Evolutionary conservation across 78 protist species (phyloP), one percentile per base, ranked within the genome.

Genomic region (Tieghemostelium lacteum): DNA sequence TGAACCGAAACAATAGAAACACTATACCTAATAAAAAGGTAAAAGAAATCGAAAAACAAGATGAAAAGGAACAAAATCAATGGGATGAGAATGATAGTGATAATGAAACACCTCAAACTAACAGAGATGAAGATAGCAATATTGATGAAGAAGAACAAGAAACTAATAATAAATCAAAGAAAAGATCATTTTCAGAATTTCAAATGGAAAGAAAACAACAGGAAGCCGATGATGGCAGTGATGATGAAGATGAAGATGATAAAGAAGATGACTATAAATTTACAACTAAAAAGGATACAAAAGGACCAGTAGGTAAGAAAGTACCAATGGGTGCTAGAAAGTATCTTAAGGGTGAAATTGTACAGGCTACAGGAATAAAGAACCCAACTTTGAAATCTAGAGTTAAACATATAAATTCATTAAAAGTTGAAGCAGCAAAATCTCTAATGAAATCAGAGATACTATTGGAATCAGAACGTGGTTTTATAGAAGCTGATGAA

Each of bases 401-500:
- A 60, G 2, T 83, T 22, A 57, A 83, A 17, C 52, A 36, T 40
- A 42, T 67, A 26, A 34, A 49, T 33, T 28, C 39, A 40, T 33
- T 54, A 29, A 66, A 69, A 69, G 52, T 22, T 29, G 78, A 66
- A 22, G 61, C 91, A 31, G 78, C 76, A 10, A 83, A 49, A 31
- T 20, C 75, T 29, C 67, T 73, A 49, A 24, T 54, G 54, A 78
- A 54, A n/a, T 33, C 67, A 24, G 75, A 78, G 20, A 78, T 78
- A 36, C 69, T 83, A 58, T 28, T 83, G 40, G 78, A 55, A 58
- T 24, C 63, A 24, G 72, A 66, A 36, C 34, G 22, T 22, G 67
- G 83, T 28, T 83, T 83, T 69, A 86, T 96, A 28, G 96, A 92
- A 42, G 87, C 97, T 28, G 99, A 96, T 34, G 98, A 95, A 10